These are phyloP conservation scores for Metschnikowia baotianmanensis DNA, from an alignment of 805 yeast species.

Conservation along the genomic window DNA sequence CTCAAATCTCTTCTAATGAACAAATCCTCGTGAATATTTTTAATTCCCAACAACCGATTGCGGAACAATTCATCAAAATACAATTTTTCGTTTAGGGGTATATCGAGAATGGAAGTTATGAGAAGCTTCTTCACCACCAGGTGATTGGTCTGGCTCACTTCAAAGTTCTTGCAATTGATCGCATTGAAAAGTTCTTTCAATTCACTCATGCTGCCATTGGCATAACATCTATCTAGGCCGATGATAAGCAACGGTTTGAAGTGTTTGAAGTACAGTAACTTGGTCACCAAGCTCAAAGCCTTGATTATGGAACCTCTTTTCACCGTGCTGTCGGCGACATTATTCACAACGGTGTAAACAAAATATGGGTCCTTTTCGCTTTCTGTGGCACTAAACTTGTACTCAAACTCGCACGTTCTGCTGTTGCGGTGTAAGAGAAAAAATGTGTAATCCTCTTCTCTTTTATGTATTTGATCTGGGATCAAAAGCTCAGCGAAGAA, in stretches of 20 bases:
- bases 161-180: slow-evolving; percentile 32
- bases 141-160: slow-evolving; percentile 19
- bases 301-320: slow-evolving; percentile 61
- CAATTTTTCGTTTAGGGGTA: slow-evolving; percentile 41
- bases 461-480: slow-evolving; percentile 58
- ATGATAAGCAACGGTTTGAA: slow-evolving; percentile 59
- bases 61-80: slow-evolving; percentile 40
- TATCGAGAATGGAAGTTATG: slow-evolving; percentile 42
- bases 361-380: slow-evolving; percentile 46
- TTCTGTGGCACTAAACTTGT: slow-evolving; percentile 27
- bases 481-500: slow-evolving; percentile 56
- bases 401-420: slow-evolving; percentile 39
- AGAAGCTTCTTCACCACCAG: slow-evolving; percentile 36
- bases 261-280: slow-evolving; percentile 48
- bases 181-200: slow-evolving; percentile 31
- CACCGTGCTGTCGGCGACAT: slow-evolving; percentile 42
- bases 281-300: slow-evolving; percentile 58
- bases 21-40: slow-evolving; percentile 27
- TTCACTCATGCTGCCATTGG: slow-evolving; percentile 18
- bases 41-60: slow-evolving; percentile 32
- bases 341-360: slow-evolving; percentile 53
- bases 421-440: slow-evolving; percentile 50
- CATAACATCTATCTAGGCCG: slow-evolving; percentile 49
- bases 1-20: slow-evolving; percentile 45
- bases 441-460: slow-evolving; percentile 57